phyloP scores from a whole-genome alignment of 164 flowering plant genomes.

The Paratinospora sagittata region DNA sequence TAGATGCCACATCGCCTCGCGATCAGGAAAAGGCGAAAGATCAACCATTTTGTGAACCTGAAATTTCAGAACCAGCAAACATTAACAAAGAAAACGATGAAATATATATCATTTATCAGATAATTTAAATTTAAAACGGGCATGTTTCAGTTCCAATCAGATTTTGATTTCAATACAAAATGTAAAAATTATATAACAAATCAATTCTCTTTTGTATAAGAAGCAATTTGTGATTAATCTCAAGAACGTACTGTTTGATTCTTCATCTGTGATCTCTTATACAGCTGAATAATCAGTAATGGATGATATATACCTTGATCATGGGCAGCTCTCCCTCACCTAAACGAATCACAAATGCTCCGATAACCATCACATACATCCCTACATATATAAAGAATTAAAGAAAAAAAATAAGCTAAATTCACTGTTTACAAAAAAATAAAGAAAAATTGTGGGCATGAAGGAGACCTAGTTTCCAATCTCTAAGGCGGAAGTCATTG shows the following conservation, averaged over 20 bases:
- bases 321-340: slow-evolving; percentile 35
- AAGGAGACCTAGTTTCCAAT: slow-evolving; percentile 51
- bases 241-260: too few relatives aligned
- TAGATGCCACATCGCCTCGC: slow-evolving; percentile 94
- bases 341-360: slow-evolving; percentile 34
- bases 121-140: too few relatives aligned
- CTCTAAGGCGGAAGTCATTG: slow-evolving; percentile 42
- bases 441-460: background rate
- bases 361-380: slow-evolving; percentile 89
- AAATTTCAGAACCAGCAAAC: background rate
- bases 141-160: too few relatives aligned
- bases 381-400: slow-evolving; percentile 37
- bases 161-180: too few relatives aligned
- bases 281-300: background rate
- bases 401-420: background rate
- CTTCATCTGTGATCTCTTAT: too few relatives aligned
- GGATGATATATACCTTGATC: slow-evolving; percentile 44
- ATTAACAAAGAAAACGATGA: too few relatives aligned
- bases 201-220: too few relatives aligned
- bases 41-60: slow-evolving; percentile 97
- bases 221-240: too few relatives aligned
- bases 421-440: background rate
- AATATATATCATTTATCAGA: too few relatives aligned
- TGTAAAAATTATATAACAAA: too few relatives aligned
- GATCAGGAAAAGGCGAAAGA: slow-evolving; percentile 70